Evolutionary conservation across 495 filamentous ascomycete genomes (phyloP).

Genomic region (Penicillium cosmopolitanum): DNA sequence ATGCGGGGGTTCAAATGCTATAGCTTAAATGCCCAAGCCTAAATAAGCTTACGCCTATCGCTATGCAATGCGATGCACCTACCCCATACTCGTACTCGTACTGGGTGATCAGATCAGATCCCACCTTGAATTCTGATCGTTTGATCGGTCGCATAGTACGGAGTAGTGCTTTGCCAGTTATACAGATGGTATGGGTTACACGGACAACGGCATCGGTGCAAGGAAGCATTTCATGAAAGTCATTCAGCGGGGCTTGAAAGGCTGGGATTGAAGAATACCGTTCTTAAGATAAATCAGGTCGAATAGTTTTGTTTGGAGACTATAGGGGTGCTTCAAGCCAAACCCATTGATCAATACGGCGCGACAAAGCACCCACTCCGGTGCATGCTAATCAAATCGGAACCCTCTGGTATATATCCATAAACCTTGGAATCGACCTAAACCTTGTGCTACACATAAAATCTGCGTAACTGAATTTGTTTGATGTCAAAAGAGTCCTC

Average conservation of each 20-base stretch:
- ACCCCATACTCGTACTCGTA: too few relatives aligned
- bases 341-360: too few relatives aligned
- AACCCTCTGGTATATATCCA: not conserved
- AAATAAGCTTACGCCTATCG: conserved; percentile 18
- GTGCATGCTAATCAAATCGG: not conserved
- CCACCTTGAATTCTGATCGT: too few relatives aligned
- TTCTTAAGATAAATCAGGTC: not conserved
- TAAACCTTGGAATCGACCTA: not conserved
- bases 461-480: not conserved
- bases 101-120: too few relatives aligned
- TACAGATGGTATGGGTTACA: conserved; percentile 16
- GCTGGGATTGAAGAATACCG: not conserved
- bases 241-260: not conserved
- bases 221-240: not conserved
- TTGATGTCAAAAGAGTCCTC: too few relatives aligned
- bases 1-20: conserved; percentile 3
- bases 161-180: too few relatives aligned
- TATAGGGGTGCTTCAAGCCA: too few relatives aligned
- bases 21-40: conserved; percentile 4
- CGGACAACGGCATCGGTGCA: conserved; percentile 20
- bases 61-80: too few relatives aligned
- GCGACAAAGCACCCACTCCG: not conserved
- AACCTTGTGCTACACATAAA: not conserved
- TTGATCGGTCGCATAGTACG: too few relatives aligned
- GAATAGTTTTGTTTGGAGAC: too few relatives aligned